A percentile compares a stretch with the other conserved stretches of the same genome.
Conservation (phyloP, 2,329 filamentous ascomycete species). For the Sphaerulina vaccinii region DNA sequence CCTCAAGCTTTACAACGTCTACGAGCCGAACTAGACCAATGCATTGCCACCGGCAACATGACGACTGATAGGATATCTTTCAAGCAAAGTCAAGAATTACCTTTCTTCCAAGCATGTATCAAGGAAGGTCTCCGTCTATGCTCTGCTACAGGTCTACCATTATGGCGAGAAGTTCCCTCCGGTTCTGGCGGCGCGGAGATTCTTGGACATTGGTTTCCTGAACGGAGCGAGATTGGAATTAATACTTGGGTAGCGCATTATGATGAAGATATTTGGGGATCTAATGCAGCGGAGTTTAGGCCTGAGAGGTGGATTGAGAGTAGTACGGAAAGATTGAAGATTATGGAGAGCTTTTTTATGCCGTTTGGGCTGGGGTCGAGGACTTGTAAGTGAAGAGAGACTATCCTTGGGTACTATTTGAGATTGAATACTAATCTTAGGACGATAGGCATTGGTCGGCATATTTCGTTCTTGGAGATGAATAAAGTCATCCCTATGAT, state of each 20-base stretch:
- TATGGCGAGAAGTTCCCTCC: constrained; percentile 23
- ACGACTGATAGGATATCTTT: constrained; percentile 30
- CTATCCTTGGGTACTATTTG: no score
- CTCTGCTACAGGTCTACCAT: constrained; percentile 21
- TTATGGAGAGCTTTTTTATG: constrained; percentile 31
- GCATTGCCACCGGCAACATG: constrained; percentile 17
- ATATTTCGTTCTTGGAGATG: constrained; percentile 35
- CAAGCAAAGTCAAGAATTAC: constrained; percentile 37
- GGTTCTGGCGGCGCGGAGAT: constrained; percentile 21
- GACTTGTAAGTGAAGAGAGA: no score
- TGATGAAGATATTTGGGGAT: constrained; percentile 25
- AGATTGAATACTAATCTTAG: no score
- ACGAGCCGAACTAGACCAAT: constrained; percentile 20
- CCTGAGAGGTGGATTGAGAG: constrained; percentile 30
- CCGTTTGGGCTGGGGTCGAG: constrained; percentile 39
- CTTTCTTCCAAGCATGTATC: constrained; percentile 43
- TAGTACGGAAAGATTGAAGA: constrained; percentile 35
- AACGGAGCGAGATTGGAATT: constrained; percentile 41
- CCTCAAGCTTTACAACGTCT: constrained; percentile 30
- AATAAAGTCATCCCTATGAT: constrained; percentile 36
- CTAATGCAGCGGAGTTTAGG: constrained; percentile 21
- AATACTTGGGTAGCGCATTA: constrained; percentile 28
- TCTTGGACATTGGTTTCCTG: constrained; percentile 43
- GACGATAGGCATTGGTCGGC: constrained; percentile 38
- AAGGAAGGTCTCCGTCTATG: constrained; percentile 31